phyloP scores from a whole-genome alignment of 306 rosid genomes.

The Lathyrus sativus region DNA sequence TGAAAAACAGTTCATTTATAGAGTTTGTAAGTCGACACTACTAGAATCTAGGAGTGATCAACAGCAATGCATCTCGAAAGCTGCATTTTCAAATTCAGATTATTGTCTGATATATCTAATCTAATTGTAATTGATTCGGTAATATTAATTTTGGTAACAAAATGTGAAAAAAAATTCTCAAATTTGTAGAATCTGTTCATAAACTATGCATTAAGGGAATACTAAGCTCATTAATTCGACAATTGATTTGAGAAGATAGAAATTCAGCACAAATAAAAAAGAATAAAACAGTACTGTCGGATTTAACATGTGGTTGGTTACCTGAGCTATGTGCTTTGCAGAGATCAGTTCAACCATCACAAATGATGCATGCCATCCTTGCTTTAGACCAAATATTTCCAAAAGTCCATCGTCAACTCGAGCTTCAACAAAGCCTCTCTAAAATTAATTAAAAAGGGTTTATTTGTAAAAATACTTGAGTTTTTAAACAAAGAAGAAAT shows the following conservation, averaged over 20 bases:
- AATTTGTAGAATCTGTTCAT: background rate
- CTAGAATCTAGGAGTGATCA: background rate
- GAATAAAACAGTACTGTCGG: constrained; percentile 3
- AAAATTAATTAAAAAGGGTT: constrained; percentile 32
- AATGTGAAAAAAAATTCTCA: background rate
- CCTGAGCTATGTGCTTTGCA: constrained; percentile 98
- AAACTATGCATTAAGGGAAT: background rate
- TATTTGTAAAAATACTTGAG: constrained; percentile 11
- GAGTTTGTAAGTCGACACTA: no score
- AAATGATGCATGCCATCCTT: constrained; percentile 99
- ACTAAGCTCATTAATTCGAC: background rate
- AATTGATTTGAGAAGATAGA: background rate
- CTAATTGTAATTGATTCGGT: background rate
- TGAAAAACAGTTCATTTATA: constrained; percentile 33
- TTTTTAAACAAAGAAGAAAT: background rate
- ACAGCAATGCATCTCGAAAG: background rate
- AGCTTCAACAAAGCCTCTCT: constrained; percentile 94
- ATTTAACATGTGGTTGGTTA: constrained; percentile 28
- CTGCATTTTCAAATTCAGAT: background rate
- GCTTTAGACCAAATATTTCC: constrained; percentile 95
- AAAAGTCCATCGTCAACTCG: constrained; percentile 93
- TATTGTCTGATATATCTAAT: background rate
- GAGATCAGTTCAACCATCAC: constrained; percentile 93
- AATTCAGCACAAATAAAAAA: constrained; percentile 3
- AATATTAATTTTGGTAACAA: background rate